Evolutionary conservation across 208 protist species (phyloP).

Genomic region (Histomonas meleagridis): DNA sequence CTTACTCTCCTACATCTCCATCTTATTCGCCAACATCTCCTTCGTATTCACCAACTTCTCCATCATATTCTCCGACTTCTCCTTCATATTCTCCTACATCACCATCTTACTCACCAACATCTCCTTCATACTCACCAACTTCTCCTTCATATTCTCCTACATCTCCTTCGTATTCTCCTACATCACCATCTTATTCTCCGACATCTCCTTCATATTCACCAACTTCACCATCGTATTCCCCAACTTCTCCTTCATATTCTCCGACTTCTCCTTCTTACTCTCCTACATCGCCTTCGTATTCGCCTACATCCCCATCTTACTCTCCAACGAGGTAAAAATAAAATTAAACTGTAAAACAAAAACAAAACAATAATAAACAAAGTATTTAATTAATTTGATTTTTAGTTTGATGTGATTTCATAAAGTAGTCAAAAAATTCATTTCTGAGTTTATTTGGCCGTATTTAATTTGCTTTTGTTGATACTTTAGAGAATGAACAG

Average conservation of each 20-base stretch:
- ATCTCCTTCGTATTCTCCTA: constrained; percentile 58
- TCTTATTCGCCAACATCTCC: constrained; percentile 39
- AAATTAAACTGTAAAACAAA: too few species aligned
- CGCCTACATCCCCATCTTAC: constrained; percentile 51
- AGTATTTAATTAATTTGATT: too few species aligned
- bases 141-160: constrained; percentile 60
- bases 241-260: constrained; percentile 35
- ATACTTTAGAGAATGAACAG: too few species aligned
- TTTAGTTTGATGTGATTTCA: too few species aligned
- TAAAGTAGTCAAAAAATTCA: too few species aligned
- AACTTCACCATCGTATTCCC: constrained; percentile 47
- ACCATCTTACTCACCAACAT: constrained; percentile 59
- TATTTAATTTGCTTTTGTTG: too few species aligned
- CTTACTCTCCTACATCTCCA: constrained; percentile 54
- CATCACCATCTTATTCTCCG: constrained; percentile 54
- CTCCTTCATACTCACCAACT: constrained; percentile 55
- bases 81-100: constrained; percentile 55
- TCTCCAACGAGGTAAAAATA: too few species aligned
- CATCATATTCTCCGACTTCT: constrained; percentile 52
- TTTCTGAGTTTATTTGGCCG: too few species aligned
- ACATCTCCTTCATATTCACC: constrained; percentile 54
- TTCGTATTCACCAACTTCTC: constrained; percentile 20
- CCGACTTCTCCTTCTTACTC: constrained; percentile 48
- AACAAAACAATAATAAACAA: too few species aligned
- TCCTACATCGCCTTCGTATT: constrained; percentile 49